Conservation (phyloP, 1,284 basidiomycete species). For the Ceratobasidium papillatum region DNA sequence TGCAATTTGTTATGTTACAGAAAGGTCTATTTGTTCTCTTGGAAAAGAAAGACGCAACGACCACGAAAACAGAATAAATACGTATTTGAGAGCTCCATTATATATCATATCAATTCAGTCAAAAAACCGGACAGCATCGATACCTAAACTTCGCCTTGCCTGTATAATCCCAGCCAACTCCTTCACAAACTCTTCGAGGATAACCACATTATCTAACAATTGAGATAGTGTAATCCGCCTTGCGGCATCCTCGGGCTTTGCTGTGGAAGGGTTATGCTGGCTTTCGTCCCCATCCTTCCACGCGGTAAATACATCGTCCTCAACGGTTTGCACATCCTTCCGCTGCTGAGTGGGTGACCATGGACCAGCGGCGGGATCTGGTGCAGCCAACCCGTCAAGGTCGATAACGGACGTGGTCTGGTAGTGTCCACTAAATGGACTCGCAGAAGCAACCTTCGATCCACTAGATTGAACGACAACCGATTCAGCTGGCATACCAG, state of each 20-base stretch:
- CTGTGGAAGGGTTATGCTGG: constrained; percentile 42
- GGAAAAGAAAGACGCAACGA: background rate
- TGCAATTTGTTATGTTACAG: background rate
- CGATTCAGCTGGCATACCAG: constrained; percentile 54
- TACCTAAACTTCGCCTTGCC: constrained; percentile 84
- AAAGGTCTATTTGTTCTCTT: constrained; percentile 18
- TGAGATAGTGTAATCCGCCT: constrained; percentile 75
- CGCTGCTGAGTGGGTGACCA: constrained; percentile 67
- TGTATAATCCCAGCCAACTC: constrained; percentile 89
- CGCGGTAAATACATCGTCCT: constrained; percentile 73
- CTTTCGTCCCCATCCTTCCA: constrained; percentile 49
- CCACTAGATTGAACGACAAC: constrained; percentile 56
- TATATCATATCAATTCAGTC: background rate
- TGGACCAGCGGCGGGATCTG: constrained; percentile 64
- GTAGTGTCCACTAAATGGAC: constrained; percentile 88
- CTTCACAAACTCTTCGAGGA: constrained; percentile 95
- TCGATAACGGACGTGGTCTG: constrained; percentile 74
- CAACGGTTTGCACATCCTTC: constrained; percentile 59
- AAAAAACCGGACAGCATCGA: constrained; percentile 79
- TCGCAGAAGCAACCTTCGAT: constrained; percentile 64
- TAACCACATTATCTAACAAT: constrained; percentile 92
- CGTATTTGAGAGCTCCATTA: background rate
- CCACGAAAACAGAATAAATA: background rate
- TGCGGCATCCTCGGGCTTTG: constrained; percentile 46
- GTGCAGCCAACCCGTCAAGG: constrained; percentile 76